These are phyloP conservation scores for Aspergillus ochraceus DNA, from an alignment of 2,329 filamentous ascomycete genomes.

Conservation along the genomic window DNA sequence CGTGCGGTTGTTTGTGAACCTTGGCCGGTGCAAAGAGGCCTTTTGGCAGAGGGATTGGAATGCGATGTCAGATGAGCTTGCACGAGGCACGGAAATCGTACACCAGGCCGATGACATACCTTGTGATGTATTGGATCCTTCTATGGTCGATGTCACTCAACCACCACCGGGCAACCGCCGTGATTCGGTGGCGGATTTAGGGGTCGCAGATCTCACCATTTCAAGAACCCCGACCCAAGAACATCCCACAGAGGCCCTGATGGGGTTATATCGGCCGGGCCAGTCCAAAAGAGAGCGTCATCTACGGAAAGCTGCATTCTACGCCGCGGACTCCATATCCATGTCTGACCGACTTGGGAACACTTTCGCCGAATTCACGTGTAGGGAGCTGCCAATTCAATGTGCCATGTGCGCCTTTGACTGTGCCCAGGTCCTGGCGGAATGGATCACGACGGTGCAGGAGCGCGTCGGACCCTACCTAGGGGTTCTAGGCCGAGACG, in stretches of 20 bases:
- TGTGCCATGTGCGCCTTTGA: constrained; percentile 91
- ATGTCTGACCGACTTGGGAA: constrained; percentile 86
- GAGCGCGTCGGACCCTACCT: constrained; percentile 89
- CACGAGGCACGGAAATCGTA: constrained; percentile 71
- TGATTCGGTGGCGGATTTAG: constrained; percentile 38
- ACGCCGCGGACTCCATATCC: constrained; percentile 85
- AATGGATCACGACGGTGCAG: constrained; percentile 92
- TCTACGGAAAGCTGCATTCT: constrained; percentile 90
- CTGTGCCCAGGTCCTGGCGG: constrained; percentile 87
- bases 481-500: constrained; percentile 80
- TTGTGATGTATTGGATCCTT: constrained; percentile 31
- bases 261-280: constrained; percentile 34
- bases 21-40: constrained; percentile 87
- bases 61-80: constrained; percentile 83
- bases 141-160: constrained; percentile 20
- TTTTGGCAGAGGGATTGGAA: constrained; percentile 96
- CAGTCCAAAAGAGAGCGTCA: constrained; percentile 77
- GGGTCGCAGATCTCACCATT: constrained; percentile 38
- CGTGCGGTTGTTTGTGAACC: constrained; percentile 86
- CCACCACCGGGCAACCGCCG: constrained; percentile 25
- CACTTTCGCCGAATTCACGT: constrained; percentile 80
- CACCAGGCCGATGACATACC: constrained; percentile 62
- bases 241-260: constrained; percentile 28
- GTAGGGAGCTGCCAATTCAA: constrained; percentile 82
- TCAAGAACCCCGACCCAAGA: constrained; percentile 38